Evolutionary conservation across 1,284 basidiomycete species (phyloP).

Genomic region (Laetiporus sulphureus): DNA sequence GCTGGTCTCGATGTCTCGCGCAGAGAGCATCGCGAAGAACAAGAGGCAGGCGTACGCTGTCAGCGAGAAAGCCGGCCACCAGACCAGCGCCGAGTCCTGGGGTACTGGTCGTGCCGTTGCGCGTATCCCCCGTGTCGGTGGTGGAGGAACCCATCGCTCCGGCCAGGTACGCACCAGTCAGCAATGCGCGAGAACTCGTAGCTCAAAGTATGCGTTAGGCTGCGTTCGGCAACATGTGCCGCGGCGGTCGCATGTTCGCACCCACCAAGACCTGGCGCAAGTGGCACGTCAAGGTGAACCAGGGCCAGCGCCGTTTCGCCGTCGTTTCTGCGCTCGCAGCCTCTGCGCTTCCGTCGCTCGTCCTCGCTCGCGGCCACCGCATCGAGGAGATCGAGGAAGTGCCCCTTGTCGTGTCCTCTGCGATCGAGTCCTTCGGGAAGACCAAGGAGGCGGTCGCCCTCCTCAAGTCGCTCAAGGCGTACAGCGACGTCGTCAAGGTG

Average conservation of each 20-base stretch:
- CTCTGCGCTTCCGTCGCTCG: conserved; percentile 95
- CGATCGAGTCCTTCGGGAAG: conserved; percentile 87
- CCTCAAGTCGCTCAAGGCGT: conserved; percentile 88
- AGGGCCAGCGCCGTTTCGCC: conserved; percentile 98
- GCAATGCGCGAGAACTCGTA: not conserved
- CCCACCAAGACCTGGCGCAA: conserved; percentile 99
- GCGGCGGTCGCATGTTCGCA: conserved; percentile 99
- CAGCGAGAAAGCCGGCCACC: conserved; percentile 96
- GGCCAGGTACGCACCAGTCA: conserved; percentile 73
- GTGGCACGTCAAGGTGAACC: conserved; percentile 99
- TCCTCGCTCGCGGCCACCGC: conserved; percentile 98
- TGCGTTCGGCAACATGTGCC: conserved; percentile 99
- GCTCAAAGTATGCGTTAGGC: conserved; percentile 43
- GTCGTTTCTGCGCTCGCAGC: conserved; percentile 97
- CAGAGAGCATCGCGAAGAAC: conserved; percentile 99
- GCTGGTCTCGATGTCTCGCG: not conserved
- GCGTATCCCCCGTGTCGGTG: conserved; percentile 99
- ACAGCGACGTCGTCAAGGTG: conserved; percentile 93
- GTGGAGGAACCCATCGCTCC: conserved; percentile 97
- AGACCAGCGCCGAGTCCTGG: conserved; percentile 99
- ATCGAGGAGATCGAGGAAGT: conserved; percentile 98
- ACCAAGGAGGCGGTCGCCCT: conserved; percentile 97
- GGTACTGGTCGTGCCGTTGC: conserved; percentile 99
- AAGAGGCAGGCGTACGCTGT: conserved; percentile 97
- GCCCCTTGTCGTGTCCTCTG: conserved; percentile 84